Evolutionary conservation across 139 green algal species (phyloP).

Genomic region (Chlorella sp.): DNA sequence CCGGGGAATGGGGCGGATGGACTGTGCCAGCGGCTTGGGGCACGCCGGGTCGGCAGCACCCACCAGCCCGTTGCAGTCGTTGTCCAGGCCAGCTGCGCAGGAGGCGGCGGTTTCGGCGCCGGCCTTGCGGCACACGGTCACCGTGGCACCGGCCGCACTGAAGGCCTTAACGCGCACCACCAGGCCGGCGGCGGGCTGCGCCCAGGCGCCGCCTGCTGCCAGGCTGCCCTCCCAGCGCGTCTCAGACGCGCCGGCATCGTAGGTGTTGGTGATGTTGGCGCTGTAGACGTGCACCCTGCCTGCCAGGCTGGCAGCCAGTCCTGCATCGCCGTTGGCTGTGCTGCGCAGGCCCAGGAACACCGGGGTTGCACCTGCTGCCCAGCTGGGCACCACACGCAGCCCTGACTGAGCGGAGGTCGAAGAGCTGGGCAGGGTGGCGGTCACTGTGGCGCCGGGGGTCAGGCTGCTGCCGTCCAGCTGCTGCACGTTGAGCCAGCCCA

Average conservation of each 20-base stretch:
- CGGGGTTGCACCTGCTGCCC: background rate
- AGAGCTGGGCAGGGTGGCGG: background rate
- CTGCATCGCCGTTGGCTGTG: background rate
- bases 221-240: background rate
- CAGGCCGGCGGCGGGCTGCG: background rate
- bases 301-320: background rate
- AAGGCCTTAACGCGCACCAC: background rate
- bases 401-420: background rate
- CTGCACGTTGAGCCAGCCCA: background rate
- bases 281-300: background rate
- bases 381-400: background rate
- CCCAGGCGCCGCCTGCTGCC: background rate
- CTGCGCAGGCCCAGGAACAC: background rate
- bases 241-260: background rate
- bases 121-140: background rate
- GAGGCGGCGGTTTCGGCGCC: background rate
- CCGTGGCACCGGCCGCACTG: background rate
- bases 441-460: background rate
- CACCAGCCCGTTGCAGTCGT: constrained; percentile 13
- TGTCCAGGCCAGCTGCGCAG: background rate
- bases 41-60: background rate
- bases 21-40: too few species aligned
- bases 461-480: background rate
- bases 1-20: too few species aligned
- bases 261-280: background rate